These are phyloP conservation scores for Emmonsia crescens DNA, from an alignment of 2,329 filamentous ascomycete genomes.

Conservation along the genomic window DNA sequence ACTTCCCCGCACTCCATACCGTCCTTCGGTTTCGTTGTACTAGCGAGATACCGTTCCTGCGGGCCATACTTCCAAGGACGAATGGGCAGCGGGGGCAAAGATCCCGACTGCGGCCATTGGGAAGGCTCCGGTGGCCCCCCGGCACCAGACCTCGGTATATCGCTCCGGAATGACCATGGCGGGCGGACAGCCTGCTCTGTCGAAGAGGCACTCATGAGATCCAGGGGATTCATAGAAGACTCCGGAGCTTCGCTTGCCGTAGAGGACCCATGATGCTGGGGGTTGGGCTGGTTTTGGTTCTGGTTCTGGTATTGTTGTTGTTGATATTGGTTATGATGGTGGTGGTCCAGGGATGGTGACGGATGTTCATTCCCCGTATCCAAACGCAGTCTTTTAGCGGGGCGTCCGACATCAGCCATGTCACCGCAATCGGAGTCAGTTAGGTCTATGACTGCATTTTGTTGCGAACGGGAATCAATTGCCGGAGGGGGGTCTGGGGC, in stretches of 20 bases:
- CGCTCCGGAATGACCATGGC: conserved; percentile 30
- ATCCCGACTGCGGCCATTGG: conserved; percentile 6
- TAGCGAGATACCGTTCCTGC: conserved; percentile 11
- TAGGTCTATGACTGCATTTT: conserved; percentile 28
- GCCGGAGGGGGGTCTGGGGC: conserved; percentile 5
- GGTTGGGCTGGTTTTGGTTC: not conserved
- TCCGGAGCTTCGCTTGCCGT: not conserved
- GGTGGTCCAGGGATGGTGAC: conserved; percentile 1
- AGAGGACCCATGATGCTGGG: conserved; percentile 9
- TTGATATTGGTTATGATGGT: not conserved
- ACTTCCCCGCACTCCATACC: conserved; percentile 23
- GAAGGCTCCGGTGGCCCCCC: conserved; percentile 10
- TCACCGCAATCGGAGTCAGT: conserved; percentile 20
- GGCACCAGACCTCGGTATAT: conserved; percentile 25
- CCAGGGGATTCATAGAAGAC: conserved; percentile 7
- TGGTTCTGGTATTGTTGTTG: not conserved
- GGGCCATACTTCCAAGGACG: conserved; percentile 26
- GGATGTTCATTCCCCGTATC: conserved; percentile 21
- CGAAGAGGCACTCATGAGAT: conserved; percentile 21
- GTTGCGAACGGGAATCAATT: conserved; percentile 21
- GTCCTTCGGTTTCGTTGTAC: conserved; percentile 15
- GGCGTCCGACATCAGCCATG: conserved; percentile 26
- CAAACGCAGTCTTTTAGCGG: conserved; percentile 27
- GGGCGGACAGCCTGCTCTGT: conserved; percentile 27
- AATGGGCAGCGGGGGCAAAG: conserved; percentile 28